Percentiles rank a stretch among this genome's conserved stretches.
Evolutionary conservation across 495 filamentous ascomycete species (phyloP).

Genomic region (Xylaria bambusicola): DNA sequence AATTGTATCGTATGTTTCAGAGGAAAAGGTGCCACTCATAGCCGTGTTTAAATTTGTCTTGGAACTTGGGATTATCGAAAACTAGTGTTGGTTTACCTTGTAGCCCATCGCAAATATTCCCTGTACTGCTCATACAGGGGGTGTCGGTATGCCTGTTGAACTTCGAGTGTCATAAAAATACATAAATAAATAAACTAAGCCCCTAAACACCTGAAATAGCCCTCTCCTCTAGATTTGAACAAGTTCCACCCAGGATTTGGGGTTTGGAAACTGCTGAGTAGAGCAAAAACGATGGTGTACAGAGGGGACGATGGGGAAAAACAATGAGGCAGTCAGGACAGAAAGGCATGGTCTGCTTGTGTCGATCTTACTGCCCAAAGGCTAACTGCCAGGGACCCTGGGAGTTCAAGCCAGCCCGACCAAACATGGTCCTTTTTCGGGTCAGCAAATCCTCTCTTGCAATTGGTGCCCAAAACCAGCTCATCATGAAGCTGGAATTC

Average conservation of each 20-base stretch:
- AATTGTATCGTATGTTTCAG: no score
- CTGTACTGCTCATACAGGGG: no score
- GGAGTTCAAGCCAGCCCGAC: not conserved
- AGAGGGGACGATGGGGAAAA: not conserved
- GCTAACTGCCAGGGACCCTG: not conserved
- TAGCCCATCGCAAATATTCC: no score
- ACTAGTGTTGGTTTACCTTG: no score
- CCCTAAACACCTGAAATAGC: not conserved
- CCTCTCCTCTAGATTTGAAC: not conserved
- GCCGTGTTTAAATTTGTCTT: no score
- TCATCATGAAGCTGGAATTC: not conserved
- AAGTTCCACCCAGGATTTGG: no score
- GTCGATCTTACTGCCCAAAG: not conserved
- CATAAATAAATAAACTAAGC: no score
- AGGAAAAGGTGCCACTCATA: no score
- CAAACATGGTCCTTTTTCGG: not conserved
- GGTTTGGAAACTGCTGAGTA: no score
- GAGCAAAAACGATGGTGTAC: not conserved
- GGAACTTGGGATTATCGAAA: no score
- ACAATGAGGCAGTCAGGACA: not conserved
- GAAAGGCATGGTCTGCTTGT: not conserved
- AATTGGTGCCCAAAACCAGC: not conserved
- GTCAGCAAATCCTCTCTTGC: not conserved
- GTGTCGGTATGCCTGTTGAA: no score
- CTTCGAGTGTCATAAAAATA: no score